These are phyloP conservation scores for Suillus hirtellus DNA, from an alignment of 768 basidiomycete species.

Conservation along the genomic window DNA sequence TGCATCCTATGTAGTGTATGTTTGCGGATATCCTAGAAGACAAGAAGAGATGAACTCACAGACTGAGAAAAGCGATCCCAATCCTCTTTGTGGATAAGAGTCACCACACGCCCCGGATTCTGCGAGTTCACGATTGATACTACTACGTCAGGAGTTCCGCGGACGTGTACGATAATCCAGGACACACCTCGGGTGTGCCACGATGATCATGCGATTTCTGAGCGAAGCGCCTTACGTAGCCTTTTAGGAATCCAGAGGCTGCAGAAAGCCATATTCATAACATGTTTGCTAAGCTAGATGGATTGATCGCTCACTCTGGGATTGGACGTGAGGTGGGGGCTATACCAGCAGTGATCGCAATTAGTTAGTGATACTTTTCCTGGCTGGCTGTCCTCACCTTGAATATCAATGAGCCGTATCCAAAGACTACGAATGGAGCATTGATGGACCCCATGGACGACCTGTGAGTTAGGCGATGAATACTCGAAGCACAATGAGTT, in stretches of 20 bases:
- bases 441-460: slow-evolving; percentile 3
- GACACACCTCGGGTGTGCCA: slow-evolving; percentile 76
- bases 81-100: slow-evolving; percentile 83
- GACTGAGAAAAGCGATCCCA: slow-evolving; percentile 78
- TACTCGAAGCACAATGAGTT: neutral
- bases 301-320: slow-evolving; percentile 49
- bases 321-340: slow-evolving; percentile 81
- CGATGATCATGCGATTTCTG: slow-evolving; percentile 93
- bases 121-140: slow-evolving; percentile 29
- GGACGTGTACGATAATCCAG: neutral
- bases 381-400: slow-evolving; percentile 52
- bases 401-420: slow-evolving; percentile 92
- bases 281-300: neutral
- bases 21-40: neutral
- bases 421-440: slow-evolving; percentile 73
- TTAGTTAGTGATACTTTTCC: neutral
- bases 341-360: slow-evolving; percentile 28
- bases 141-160: neutral
- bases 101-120: slow-evolving; percentile 89
- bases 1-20: slow-evolving; percentile 23
- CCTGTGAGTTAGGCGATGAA: neutral
- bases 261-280: neutral
- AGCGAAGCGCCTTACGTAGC: slow-evolving; percentile 87
- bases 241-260: slow-evolving; percentile 86
- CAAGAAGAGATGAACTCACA: slow-evolving; percentile 34